Evolutionary conservation across 805 yeast species (phyloP).

Genomic region (Wickerhamiella australiensis): DNA sequence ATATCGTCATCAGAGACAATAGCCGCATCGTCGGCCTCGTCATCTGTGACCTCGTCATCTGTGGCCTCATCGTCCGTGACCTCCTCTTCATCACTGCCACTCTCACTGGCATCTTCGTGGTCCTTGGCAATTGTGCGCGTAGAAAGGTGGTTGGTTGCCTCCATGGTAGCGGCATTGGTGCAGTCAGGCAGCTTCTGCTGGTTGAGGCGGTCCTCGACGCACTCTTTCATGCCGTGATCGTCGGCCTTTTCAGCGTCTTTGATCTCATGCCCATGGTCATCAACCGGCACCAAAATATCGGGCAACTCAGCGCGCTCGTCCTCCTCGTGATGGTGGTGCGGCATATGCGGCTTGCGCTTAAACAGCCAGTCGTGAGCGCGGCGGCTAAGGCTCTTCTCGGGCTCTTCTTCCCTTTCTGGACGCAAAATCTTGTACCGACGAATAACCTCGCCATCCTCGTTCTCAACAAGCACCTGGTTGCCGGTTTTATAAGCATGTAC

Average conservation of each 20-base stretch:
- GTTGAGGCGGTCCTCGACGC: constrained; percentile 16
- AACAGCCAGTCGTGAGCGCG: not conserved
- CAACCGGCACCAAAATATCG: constrained; percentile 22
- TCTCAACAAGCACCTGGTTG: constrained; percentile 69
- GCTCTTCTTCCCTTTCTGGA: not conserved
- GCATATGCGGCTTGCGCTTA: constrained; percentile 13
- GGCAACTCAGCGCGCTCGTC: constrained; percentile 12
- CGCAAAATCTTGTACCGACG: constrained; percentile 55
- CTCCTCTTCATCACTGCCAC: constrained; percentile 10
- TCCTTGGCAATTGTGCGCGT: not conserved
- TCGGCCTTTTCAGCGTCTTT: constrained; percentile 20
- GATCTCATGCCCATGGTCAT: constrained; percentile 13
- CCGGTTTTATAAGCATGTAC: constrained; percentile 61
- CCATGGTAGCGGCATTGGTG: not conserved
- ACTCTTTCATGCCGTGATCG: constrained; percentile 16
- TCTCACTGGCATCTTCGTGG: not conserved
- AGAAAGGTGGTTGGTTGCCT: not conserved
- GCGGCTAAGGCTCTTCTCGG: not conserved
- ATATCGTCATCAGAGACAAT: constrained; percentile 19
- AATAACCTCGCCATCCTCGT: constrained; percentile 82
- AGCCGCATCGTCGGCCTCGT: constrained; percentile 12
- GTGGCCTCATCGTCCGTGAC: constrained; percentile 22
- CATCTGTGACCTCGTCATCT: constrained; percentile 18
- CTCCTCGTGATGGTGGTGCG: constrained; percentile 21
- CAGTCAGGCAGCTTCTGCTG: constrained; percentile 14